Percentiles rank a stretch among this genome's conserved stretches.
Conservation (phyloP, 2,329 filamentous ascomycete genomes). For the Fusarium paranaense region DNA sequence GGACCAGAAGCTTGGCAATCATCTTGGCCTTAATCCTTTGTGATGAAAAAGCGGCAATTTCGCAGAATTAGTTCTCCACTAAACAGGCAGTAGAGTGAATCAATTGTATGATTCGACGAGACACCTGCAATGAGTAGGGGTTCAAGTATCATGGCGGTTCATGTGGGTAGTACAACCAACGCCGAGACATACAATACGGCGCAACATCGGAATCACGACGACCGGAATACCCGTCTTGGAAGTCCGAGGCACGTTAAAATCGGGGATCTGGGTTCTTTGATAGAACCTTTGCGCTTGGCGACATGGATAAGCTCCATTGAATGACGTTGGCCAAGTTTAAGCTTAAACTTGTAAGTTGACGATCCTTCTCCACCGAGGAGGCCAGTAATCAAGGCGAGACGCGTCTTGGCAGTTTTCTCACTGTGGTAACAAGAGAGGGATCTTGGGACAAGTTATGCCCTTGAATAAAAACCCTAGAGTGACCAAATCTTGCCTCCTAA, state of each 20-base stretch:
- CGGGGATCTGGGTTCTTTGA: background rate
- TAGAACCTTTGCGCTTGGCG: background rate
- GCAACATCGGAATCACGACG: background rate
- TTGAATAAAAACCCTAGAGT: background rate
- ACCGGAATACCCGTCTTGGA: conserved; percentile 2
- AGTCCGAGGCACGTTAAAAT: background rate
- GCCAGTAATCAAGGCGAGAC: background rate
- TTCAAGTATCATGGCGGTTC: background rate
- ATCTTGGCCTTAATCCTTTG: background rate
- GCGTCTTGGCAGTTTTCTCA: background rate
- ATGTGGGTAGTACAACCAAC: background rate
- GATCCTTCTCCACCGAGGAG: background rate
- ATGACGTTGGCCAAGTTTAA: conserved; percentile 32
- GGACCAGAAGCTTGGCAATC: background rate
- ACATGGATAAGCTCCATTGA: background rate
- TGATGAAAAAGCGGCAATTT: background rate
- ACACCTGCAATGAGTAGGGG: background rate
- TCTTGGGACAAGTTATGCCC: background rate
- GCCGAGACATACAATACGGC: background rate
- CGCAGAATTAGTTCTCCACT: background rate
- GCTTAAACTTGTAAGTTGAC: conserved; percentile 17
- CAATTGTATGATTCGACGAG: background rate
- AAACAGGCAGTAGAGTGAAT: background rate
- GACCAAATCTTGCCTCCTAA: background rate
- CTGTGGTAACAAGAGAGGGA: background rate